Evolutionary conservation across 768 basidiomycete genomes (phyloP).

Genomic region (Lepiota brunneoincarnata): DNA sequence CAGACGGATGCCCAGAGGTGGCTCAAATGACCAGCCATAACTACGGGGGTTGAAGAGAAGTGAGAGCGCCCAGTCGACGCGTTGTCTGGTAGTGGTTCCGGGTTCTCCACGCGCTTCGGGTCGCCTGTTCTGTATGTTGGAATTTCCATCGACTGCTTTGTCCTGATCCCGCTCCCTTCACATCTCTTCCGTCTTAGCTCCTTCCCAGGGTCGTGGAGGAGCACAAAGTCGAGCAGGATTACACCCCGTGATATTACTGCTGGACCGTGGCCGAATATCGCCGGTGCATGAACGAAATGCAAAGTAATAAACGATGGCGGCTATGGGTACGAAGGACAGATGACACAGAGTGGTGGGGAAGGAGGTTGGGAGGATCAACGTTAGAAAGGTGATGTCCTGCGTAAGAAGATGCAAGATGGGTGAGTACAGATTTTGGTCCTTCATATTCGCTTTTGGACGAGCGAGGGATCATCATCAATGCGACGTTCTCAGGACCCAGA

Average conservation of each 20-base stretch:
- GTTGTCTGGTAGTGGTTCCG: background rate
- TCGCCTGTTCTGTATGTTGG: no score
- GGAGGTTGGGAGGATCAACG: background rate
- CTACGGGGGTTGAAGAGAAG: slow-evolving; percentile 1
- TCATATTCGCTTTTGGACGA: background rate
- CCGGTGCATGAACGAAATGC: background rate
- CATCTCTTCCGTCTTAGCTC: background rate
- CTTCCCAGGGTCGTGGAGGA: background rate
- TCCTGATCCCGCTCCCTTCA: background rate
- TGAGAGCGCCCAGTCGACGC: background rate
- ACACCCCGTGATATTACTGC: no score
- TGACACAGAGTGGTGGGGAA: background rate
- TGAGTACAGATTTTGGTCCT: background rate
- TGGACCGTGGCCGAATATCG: background rate
- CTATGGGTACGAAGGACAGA: background rate
- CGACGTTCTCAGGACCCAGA: no score
- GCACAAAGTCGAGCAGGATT: background rate
- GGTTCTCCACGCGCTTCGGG: background rate
- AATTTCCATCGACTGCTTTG: background rate
- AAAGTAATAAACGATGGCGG: background rate
- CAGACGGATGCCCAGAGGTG: background rate
- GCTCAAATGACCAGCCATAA: slow-evolving; percentile 3
- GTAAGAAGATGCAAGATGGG: background rate
- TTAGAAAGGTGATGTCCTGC: background rate
- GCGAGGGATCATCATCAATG: no score